Percentiles rank a stretch among this genome's conserved stretches.
These are phyloP conservation scores for Haemoproteus tartakovskyi DNA, from an alignment of 169 alveolate genomes.

Conservation along the genomic window DNA sequence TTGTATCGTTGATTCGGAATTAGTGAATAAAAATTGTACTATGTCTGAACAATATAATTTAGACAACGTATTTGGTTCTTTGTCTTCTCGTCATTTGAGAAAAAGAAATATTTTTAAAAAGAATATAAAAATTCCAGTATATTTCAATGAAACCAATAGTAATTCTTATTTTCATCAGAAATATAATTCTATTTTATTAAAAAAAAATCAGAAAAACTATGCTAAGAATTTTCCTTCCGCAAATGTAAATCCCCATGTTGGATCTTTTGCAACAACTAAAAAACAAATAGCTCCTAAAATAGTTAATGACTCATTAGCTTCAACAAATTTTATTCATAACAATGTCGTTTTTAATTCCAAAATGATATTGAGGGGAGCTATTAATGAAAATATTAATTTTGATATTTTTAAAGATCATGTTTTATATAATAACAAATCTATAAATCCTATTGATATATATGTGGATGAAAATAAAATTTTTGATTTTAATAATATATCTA, in stretches of 20 bases:
- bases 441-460: conserved; percentile 66
- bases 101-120: conserved; percentile 1
- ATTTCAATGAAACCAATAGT: conserved; percentile 9
- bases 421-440: conserved; percentile 55
- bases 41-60: background rate
- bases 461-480: conserved; percentile 13
- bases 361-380: conserved; percentile 67
- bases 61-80: conserved; percentile 1
- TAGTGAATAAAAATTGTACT: background rate
- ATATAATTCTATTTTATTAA: conserved; percentile 6
- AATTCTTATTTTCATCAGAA: conserved; percentile 6
- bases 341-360: conserved; percentile 65
- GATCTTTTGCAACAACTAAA: no score
- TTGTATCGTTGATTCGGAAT: conserved; percentile 12
- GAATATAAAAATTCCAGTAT: conserved; percentile 14
- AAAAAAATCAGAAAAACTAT: background rate
- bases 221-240: no score
- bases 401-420: conserved; percentile 67
- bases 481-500: conserved; percentile 42
- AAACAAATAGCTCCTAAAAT: no score
- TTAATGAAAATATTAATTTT: conserved; percentile 59
- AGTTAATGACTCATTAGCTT: background rate
- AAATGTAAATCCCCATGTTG: no score
- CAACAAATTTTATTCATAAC: conserved; percentile 13
- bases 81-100: conserved; percentile 6